Percentiles rank a stretch among this genome's conserved stretches.
phyloP scores from a whole-genome alignment of 2,329 filamentous ascomycete genomes.

The Eutypella sp. region DNA sequence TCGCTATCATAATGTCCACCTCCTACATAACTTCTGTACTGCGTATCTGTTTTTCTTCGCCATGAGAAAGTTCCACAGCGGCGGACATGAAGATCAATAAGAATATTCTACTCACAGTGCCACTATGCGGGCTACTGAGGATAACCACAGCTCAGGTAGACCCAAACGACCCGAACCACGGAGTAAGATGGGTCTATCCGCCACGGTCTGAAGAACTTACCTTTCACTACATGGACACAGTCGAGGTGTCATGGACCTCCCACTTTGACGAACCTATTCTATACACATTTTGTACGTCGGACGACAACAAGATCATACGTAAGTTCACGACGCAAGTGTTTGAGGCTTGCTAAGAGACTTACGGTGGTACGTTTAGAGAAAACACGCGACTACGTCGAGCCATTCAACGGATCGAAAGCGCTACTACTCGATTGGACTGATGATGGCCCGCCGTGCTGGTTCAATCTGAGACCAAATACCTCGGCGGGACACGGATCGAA shows the following conservation, averaged over 20 bases:
- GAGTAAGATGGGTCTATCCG: neutral
- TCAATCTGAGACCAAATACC: slow-evolving; percentile 5
- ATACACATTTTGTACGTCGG: neutral
- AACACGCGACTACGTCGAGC: neutral
- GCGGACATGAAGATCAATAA: too few species aligned
- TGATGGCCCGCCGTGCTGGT: slow-evolving; percentile 7
- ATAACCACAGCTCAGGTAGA: neutral
- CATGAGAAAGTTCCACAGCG: too few species aligned
- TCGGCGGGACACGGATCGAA: slow-evolving; percentile 2
- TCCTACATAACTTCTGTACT: too few species aligned
- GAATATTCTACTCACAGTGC: too few species aligned
- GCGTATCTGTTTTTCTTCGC: too few species aligned
- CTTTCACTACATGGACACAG: neutral
- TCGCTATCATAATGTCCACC: too few species aligned
- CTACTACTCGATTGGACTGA: slow-evolving; percentile 3
- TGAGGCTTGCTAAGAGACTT: neutral
- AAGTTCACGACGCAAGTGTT: neutral
- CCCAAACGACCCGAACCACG: neutral
- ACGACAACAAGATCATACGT: neutral
- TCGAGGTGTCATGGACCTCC: neutral
- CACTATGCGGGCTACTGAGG: neutral
- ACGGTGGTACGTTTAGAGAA: neutral
- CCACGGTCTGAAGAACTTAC: neutral
- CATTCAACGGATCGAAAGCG: slow-evolving; percentile 4
- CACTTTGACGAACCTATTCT: neutral